Conservation (phyloP, 345 rosid genomes). For the Gossypium raimondii region DNA sequence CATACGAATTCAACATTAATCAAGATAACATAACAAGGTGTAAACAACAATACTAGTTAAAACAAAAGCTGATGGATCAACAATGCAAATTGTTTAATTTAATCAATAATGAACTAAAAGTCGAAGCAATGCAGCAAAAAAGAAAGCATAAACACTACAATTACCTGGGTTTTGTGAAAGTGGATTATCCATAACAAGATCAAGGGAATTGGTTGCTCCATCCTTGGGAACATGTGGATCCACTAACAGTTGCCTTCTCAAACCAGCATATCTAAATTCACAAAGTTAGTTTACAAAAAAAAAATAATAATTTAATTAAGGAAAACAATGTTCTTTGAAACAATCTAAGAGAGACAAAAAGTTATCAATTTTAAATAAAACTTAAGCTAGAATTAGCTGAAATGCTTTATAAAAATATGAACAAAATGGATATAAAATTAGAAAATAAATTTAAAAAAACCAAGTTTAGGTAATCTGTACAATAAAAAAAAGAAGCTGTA, state of each 20-base stretch:
- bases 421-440: not conserved
- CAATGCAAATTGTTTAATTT: not conserved
- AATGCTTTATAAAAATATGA: not conserved
- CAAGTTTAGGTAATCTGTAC: not conserved
- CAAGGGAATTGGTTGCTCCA: slow-evolving; percentile 46
- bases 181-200: slow-evolving; percentile 83
- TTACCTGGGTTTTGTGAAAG: slow-evolving; percentile 95
- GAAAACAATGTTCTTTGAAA: not conserved
- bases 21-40: not conserved
- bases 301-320: not conserved
- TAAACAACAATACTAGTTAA: not conserved
- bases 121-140: not conserved
- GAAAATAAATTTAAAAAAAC: not conserved
- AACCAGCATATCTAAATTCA: slow-evolving; percentile 65
- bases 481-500: slow-evolving; percentile 6
- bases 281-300: not conserved
- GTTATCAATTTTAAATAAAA: not conserved
- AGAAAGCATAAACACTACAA: slow-evolving; percentile 16
- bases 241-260: slow-evolving; percentile 70
- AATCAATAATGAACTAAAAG: not conserved
- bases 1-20: not conserved
- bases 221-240: slow-evolving; percentile 72
- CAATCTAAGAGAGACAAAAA: slow-evolving; percentile 6
- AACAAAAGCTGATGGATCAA: not conserved
- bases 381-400: slow-evolving; percentile 9